Base-by-base conservation (phyloP, 2,329 filamentous ascomycete genomes). In the Fusarium subglutinans region DNA sequence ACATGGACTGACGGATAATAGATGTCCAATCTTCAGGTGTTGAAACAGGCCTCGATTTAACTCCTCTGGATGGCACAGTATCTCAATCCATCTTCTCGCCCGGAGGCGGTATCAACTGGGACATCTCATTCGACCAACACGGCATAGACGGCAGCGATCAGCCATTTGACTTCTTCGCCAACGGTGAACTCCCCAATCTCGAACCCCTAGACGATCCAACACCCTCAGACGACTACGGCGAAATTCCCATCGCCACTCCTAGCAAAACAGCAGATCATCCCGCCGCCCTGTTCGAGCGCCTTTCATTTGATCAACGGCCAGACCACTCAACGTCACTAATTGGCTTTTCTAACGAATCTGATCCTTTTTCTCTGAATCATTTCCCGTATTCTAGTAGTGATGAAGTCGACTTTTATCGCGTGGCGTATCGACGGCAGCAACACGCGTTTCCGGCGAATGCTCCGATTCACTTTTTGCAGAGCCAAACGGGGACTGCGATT, bases 391-490 rank as follows among this genome's bases (percentile, higher is more conserved):
- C 61, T 0, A 62, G 38, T 8, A 48, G 45, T 17, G 61, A 64
- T 11, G 61, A 64, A 22, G 61, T 64, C 8, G 61, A 64, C 8
- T 64, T 64, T 20, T 64, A 48, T 30, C 61, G 61, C 12, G 61
- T 64, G 14, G 13, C 61, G 4, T 64, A 64, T 14, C 61, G 61
- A 3, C 20, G 43, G 10, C 61, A 64, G 6, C 57, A 60, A 6
- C 15, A 53, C 2, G 15, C 22, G 26, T 14, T 28, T 3, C 14
- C 24, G 6, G 30, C 24, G 17, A 28, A 35, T 15, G 28, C 61
- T 1, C 56, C 61, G 0, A 47, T 64, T 15, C 61, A 64, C 6
- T 64, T 64, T 20, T 3, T 64, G 12, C 61, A 64, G 26, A 64
- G 61, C 1, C 22, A 61, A 1, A 64, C 61, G 1, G 61, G 44